Evolutionary conservation across 2,329 filamentous ascomycete genomes (phyloP).

Genomic region (Capronia coronata): DNA sequence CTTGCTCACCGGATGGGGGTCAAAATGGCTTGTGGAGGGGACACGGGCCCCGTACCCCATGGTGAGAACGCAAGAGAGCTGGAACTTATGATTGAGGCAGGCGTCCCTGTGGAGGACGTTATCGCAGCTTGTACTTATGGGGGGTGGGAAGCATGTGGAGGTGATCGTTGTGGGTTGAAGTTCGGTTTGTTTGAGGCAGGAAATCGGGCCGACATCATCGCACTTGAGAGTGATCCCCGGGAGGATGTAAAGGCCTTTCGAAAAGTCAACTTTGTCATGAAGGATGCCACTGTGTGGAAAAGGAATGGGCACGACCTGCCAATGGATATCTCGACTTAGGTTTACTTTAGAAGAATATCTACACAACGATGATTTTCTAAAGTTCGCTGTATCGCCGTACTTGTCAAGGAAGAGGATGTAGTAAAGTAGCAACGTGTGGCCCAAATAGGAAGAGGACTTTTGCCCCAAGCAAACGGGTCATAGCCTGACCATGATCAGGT

Average conservation of each 20-base stretch:
- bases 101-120: constrained; percentile 46
- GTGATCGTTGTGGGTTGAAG: constrained; percentile 45
- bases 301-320: constrained; percentile 2
- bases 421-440: no score
- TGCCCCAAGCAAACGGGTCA: no score
- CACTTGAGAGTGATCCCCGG: constrained; percentile 42
- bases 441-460: no score
- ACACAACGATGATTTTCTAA: no score
- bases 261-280: constrained; percentile 52
- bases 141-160: constrained; percentile 53
- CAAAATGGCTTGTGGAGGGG: constrained; percentile 48
- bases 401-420: no score
- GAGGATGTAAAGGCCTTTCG: constrained; percentile 40
- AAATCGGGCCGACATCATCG: constrained; percentile 48
- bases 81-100: constrained; percentile 49
- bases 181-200: constrained; percentile 51
- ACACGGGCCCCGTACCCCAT: constrained; percentile 50
- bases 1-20: constrained; percentile 45
- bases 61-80: constrained; percentile 50
- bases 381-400: no score
- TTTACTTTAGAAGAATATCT: no score
- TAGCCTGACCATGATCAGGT: no score
- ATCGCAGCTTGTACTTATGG: constrained; percentile 47
- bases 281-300: constrained; percentile 50
- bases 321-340: no score